Base-by-base conservation (phyloP, 2,329 filamentous ascomycete genomes). In the Truncatella angustata region DNA sequence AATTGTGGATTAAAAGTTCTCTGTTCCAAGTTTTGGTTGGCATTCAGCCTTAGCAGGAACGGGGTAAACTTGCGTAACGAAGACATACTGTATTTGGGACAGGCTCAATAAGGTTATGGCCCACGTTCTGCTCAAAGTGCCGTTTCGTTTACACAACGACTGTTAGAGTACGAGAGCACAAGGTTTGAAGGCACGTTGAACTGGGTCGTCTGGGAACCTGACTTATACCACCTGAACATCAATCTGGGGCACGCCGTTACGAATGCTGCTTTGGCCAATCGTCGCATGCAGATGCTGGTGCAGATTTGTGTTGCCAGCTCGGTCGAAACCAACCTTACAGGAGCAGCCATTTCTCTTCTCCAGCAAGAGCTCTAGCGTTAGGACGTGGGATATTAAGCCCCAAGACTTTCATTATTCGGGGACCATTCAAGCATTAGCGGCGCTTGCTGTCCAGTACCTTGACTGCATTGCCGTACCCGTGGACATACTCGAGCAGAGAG, bases 1-100 rank as follows among this genome's bases (percentile, higher is more conserved):
- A 44, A 44, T 24, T 44, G 40, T 44, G 40, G 40, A 23, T 44
- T 24, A n/a, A n/a, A n/a, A n/a, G n/a, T n/a, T n/a, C n/a, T n/a
- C n/a, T n/a, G 16, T 43, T 42, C 16, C 23, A 44, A 23, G 23
- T 28, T 24, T 28, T 44, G 12, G 40, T 24, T 44, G 24, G 40
- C 7, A 24, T 28, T 23, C 40, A 44, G 40, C 40, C 40, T 24
- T 23, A 24, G 40, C 40, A 44, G 21, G 21, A 26, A 42, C 21
- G 6, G 21, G 12, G 28, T 20, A 26, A 23, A 44, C 40, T 20
- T 44, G 40, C 28, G 40, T 23, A 11, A 44, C 40, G 40, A 44
- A 23, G 24, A n/a, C 40, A 28, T 44, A 21, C 11, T 44, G 40
- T 44, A 44, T 44, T 23, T 44, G 40, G 40, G 20, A 44, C 40